A percentile compares a stretch with the other conserved stretches of the same genome.
Evolutionary conservation across 2,329 filamentous ascomycete genomes (phyloP).

Genomic region (Drechmeria coniospora): DNA sequence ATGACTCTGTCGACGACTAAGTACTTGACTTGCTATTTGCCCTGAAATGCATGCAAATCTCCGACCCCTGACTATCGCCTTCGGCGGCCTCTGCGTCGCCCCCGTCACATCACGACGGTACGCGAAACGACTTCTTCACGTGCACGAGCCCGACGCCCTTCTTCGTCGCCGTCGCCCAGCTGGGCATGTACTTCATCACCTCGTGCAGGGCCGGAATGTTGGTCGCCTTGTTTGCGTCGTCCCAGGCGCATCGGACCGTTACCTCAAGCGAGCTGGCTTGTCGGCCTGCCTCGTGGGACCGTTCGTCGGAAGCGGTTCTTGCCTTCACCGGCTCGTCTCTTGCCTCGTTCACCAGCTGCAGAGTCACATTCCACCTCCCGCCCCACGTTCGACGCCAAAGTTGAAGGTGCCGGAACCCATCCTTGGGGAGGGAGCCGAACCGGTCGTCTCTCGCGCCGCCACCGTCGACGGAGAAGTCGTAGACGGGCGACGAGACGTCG

Average conservation of each 20-base stretch:
- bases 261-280: slow-evolving; percentile 37
- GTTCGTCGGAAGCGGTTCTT: too few relatives aligned
- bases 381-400: slow-evolving; percentile 76
- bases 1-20: too few relatives aligned
- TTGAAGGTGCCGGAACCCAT: slow-evolving; percentile 51
- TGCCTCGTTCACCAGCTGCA: slow-evolving; percentile 13
- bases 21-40: too few relatives aligned
- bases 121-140: slow-evolving; percentile 53
- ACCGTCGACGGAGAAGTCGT: slow-evolving; percentile 46
- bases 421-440: slow-evolving; percentile 47
- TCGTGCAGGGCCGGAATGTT: slow-evolving; percentile 77
- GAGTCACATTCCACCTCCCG: slow-evolving; percentile 52
- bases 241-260: slow-evolving; percentile 67
- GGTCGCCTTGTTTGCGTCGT: slow-evolving; percentile 58
- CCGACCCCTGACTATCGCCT: too few relatives aligned
- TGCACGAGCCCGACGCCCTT: slow-evolving; percentile 65
- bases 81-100: too few relatives aligned
- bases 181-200: slow-evolving; percentile 56
- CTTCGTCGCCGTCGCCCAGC: slow-evolving; percentile 69
- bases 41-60: too few relatives aligned
- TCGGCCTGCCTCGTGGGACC: too few relatives aligned
- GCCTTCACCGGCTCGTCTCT: too few relatives aligned
- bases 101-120: slow-evolving; percentile 18
- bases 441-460: slow-evolving; percentile 43
- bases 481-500: slow-evolving; percentile 52